phyloP scores from a whole-genome alignment of 148 eudicot genomes.

The Vaccinium vitisidaea region DNA sequence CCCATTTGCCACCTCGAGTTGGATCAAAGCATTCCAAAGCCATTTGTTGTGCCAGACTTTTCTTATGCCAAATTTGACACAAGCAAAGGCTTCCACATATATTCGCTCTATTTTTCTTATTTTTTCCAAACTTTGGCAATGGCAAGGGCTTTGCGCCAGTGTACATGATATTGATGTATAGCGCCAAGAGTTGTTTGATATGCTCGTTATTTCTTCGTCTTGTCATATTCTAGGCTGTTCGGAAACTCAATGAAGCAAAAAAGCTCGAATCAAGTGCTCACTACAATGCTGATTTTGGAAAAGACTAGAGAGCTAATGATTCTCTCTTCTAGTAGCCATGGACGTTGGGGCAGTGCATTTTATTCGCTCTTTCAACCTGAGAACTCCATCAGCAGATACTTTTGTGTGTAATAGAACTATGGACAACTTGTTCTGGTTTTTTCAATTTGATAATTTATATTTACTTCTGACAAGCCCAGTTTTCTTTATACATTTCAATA shows the following conservation, averaged over 20 bases:
- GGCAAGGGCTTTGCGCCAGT: neutral
- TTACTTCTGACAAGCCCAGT: neutral
- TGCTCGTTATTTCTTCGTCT: neutral
- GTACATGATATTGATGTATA: neutral
- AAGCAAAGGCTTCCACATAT: neutral
- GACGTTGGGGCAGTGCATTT: slow-evolving; percentile 18
- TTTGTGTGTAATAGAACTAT: neutral
- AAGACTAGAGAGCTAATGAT: slow-evolving; percentile 45
- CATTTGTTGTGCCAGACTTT: neutral
- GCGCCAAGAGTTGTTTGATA: neutral
- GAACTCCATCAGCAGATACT: neutral
- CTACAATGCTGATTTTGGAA: slow-evolving; percentile 87
- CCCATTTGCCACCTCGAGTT: too few relatives aligned
- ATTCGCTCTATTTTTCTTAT: neutral
- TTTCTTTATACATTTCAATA: neutral
- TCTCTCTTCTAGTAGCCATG: slow-evolving; percentile 9
- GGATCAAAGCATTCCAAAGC: neutral
- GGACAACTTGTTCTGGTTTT: slow-evolving; percentile 2
- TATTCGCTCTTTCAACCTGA: neutral
- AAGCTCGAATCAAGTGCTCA: slow-evolving; percentile 86
- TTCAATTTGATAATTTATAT: neutral
- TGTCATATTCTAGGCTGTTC: slow-evolving; percentile 60
- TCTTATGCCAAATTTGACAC: neutral
- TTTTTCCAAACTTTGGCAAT: neutral
- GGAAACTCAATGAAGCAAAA: slow-evolving; percentile 90